phyloP scores from a whole-genome alignment of 2,329 filamentous ascomycete species.

The Colletotrichum sp. region DNA sequence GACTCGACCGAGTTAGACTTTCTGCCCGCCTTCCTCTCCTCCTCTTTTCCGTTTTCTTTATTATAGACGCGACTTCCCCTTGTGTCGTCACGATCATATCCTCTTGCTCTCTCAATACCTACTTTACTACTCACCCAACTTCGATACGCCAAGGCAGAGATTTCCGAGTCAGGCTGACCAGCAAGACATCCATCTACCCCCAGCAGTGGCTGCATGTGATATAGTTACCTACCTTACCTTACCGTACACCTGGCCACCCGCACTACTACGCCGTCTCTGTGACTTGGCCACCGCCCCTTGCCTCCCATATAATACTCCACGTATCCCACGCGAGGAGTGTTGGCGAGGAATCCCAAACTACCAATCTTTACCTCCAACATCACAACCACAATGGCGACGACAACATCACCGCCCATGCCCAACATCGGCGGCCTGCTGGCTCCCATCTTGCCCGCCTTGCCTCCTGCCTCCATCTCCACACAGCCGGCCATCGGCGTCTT shows the following conservation, averaged over 20 bases:
- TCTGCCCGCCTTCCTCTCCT: not conserved
- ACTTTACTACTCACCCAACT: not conserved
- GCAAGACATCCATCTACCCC: not conserved
- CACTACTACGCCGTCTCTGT: constrained; percentile 3
- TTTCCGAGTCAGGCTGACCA: constrained; percentile 4
- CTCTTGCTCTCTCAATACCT: not conserved
- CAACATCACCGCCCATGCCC: constrained; percentile 24
- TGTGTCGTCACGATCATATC: not conserved
- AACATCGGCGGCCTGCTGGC: constrained; percentile 55
- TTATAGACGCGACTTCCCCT: not conserved
- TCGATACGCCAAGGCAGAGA: constrained; percentile 8
- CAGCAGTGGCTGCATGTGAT: constrained; percentile 18
- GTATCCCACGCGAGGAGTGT: not conserved
- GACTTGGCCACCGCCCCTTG: not conserved
- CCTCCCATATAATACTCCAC: not conserved
- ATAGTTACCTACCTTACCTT: not conserved
- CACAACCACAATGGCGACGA: constrained; percentile 29
- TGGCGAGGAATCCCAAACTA: not conserved
- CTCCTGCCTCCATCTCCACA: constrained; percentile 62
- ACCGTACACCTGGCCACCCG: not conserved
- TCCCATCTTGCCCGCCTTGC: constrained; percentile 64
- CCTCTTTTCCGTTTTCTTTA: not conserved
- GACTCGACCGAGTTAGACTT: constrained; percentile 1
- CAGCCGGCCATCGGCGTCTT: constrained; percentile 62
- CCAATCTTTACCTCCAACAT: not conserved